Evolutionary conservation across 345 rosid species (phyloP), one percentile per base, ranked within the genome.

Genomic region (Litchi chinensis): DNA sequence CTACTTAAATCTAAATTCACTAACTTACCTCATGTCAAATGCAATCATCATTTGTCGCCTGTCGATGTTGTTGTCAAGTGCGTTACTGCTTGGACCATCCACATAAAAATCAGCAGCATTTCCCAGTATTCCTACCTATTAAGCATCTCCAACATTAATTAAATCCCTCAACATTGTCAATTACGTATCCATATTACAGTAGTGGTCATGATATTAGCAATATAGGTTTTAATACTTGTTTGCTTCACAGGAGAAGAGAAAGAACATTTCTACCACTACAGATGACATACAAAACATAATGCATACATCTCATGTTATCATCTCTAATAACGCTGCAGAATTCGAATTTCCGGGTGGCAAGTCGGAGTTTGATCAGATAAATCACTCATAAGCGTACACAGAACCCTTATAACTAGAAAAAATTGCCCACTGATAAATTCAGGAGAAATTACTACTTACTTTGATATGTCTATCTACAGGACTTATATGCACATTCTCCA

Each of bases 31-130:
- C 97, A 93, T 92, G 86, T 95, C 98, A 90, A 95, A 95, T 81
- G 96, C 97, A 80, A 95, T 93, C 99, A 95, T 95, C 99, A 95
- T 95, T 82, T 82, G 88, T 69, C 98, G 82, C 77, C 97, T 89
- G 76, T 89, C 95, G 79, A 83, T 74, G 82, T 62, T 88, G 83
- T 71, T 84, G 72, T 93, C 93, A 64, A 79, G 48, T 32, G 83
- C 71, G 76, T 87, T 83, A 81, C 77, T 77, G 74, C 74, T 87
- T 26, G 89, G 67, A 75, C 91, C 88, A 81, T 89, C 93, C 85
- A 86, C 89, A 43, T 85, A 84, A 83, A 95, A 95, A 82, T 93
- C 97, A 77, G 97, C 93, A 67, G 99, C 97, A 87, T 95, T 95
- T 77, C 99, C 98, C 22, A 95, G 89, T 75, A 91, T 93, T 46